Conservation (phyloP, 2,329 filamentous ascomycete species). For the Diaporthe longicolla region DNA sequence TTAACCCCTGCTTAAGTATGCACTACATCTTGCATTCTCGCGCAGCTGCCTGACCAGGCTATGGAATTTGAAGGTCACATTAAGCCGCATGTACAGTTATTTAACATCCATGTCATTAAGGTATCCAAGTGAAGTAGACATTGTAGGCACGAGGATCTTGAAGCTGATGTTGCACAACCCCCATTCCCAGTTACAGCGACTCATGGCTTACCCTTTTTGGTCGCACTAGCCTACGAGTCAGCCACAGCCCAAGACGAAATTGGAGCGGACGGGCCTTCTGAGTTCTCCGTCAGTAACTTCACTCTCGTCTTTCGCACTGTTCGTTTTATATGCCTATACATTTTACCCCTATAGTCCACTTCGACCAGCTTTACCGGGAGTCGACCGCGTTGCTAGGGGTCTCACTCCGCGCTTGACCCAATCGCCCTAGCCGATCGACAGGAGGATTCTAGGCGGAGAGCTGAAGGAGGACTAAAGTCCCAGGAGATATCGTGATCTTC, state of each 20-base stretch:
- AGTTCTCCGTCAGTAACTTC: neutral
- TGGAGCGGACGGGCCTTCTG: neutral
- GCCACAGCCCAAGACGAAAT: neutral
- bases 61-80: neutral
- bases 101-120: neutral
- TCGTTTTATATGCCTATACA: neutral
- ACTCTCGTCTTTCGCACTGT: neutral
- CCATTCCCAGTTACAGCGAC: neutral
- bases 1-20: no score
- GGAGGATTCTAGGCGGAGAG: slow-evolving; percentile 1
- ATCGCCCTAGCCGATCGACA: neutral
- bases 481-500: slow-evolving; percentile 28
- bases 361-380: slow-evolving; percentile 1
- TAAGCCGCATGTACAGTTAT: no score
- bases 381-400: neutral
- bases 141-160: neutral
- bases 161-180: neutral
- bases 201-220: slow-evolving; percentile 22
- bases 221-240: slow-evolving; percentile 24
- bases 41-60: neutral
- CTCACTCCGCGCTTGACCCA: neutral
- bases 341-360: slow-evolving; percentile 4
- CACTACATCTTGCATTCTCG: neutral
- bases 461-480: slow-evolving; percentile 1
- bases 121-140: neutral